A percentile compares a stretch with the other conserved stretches of the same genome.
phyloP scores from a whole-genome alignment of 371 early-diverging fungal species.

The Mortierella sp. region DNA sequence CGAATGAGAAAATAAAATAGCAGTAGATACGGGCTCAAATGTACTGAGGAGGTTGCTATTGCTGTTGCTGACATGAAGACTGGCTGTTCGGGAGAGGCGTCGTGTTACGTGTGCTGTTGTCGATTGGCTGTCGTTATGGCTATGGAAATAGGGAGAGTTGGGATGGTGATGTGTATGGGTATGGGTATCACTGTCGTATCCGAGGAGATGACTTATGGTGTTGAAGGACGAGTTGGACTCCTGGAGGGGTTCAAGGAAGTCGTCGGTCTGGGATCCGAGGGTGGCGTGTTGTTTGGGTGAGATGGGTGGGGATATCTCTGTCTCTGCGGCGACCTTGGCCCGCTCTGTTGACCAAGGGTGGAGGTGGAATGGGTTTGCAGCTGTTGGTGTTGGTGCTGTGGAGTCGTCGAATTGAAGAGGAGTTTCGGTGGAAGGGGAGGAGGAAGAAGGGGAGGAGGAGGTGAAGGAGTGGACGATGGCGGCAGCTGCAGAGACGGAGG shows the following conservation, averaged over 20 bases:
- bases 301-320: conserved; percentile 51
- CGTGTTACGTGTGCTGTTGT: conserved; percentile 7
- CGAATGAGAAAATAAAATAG: conserved; percentile 20
- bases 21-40: conserved; percentile 23
- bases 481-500: conserved; percentile 33
- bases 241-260: conserved; percentile 45
- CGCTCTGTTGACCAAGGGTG: conserved; percentile 52
- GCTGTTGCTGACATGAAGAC: not conserved
- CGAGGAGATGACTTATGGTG: not conserved
- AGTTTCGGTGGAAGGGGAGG: not conserved
- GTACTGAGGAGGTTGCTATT: not conserved
- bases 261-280: conserved; percentile 11
- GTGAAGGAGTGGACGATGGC: conserved; percentile 20
- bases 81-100: conserved; percentile 9
- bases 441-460: not conserved
- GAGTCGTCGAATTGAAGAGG: not conserved
- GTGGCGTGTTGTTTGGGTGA: conserved; percentile 49
- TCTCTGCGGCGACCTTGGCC: conserved; percentile 45
- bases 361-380: conserved; percentile 29
- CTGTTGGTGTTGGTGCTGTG: not conserved
- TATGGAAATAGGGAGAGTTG: conserved; percentile 13
- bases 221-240: conserved; percentile 25
- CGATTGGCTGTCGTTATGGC: conserved; percentile 3
- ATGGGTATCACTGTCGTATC: not conserved
- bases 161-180: not conserved